Conservation (phyloP, 306 rosid genomes). For the Cyclanthera cordifolia region DNA sequence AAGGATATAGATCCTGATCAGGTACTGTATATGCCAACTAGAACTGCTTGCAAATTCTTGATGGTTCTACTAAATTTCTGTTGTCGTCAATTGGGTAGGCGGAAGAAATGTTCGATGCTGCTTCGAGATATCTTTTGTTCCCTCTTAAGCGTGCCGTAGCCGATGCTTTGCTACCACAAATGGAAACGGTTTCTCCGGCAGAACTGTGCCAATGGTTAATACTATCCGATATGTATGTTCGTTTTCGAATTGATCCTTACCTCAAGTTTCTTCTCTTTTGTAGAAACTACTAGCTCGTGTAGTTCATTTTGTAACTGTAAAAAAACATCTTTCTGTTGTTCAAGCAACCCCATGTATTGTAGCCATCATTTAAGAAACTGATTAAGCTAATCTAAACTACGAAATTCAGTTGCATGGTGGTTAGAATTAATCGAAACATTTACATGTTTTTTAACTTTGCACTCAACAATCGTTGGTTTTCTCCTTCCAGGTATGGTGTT, state of each 20-base stretch:
- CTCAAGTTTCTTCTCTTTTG: background rate
- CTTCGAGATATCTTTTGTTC: constrained; percentile 78
- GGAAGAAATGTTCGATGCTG: constrained; percentile 84
- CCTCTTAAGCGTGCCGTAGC: constrained; percentile 92
- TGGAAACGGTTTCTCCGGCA: constrained; percentile 68
- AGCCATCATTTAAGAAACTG: background rate
- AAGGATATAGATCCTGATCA: constrained; percentile 71
- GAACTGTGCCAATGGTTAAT: constrained; percentile 85
- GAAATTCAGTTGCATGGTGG: background rate
- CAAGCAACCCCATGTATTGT: background rate
- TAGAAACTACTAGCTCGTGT: background rate
- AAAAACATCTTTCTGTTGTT: background rate
- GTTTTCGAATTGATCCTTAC: constrained; percentile 5
- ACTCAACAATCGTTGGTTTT: background rate
- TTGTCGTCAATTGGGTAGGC: constrained; percentile 37
- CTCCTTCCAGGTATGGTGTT: constrained; percentile 59
- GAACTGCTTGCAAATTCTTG: constrained; percentile 8
- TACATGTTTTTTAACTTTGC: background rate
- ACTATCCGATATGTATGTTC: constrained; percentile 67
- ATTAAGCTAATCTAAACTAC: background rate
- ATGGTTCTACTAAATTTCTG: constrained; percentile 12
- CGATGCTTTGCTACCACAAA: constrained; percentile 69
- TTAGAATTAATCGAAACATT: background rate
- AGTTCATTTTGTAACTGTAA: background rate
- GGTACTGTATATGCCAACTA: constrained; percentile 30